Evolutionary conservation across 192 early-diverging fungal species (phyloP).

Genomic region (Glomus cerebriforme): DNA sequence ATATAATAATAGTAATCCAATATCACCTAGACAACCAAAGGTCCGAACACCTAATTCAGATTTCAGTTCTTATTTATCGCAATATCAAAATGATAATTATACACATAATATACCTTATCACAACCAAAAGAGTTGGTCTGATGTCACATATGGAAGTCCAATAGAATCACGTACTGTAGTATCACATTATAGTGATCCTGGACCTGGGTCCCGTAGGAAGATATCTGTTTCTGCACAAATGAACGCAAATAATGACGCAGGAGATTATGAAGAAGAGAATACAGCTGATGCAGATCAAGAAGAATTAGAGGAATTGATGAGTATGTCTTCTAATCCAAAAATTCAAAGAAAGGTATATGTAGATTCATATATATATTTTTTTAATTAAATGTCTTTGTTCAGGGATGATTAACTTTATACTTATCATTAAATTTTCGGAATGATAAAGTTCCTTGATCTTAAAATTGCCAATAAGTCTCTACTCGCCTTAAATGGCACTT

Average conservation of each 20-base stretch:
- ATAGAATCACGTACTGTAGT: neutral
- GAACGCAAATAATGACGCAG: neutral
- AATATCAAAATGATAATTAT: neutral
- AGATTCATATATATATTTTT: neutral
- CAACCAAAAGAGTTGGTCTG: conserved; percentile 13
- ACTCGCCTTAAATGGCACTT: neutral
- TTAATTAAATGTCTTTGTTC: neutral
- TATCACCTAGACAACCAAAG: neutral
- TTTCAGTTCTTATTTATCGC: neutral
- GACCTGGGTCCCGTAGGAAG: conserved; percentile 1
- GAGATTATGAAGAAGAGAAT: neutral
- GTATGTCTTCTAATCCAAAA: conserved; percentile 16
- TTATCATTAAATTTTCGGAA: neutral
- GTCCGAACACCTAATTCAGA: neutral
- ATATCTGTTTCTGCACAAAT: conserved; percentile 12
- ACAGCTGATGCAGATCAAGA: neutral
- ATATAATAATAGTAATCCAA: neutral
- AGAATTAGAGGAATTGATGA: neutral
- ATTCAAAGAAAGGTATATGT: conserved; percentile 13
- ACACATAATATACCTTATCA: neutral
- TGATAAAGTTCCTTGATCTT: conserved; percentile 25
- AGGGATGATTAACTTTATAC: neutral
- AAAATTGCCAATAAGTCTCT: conserved; percentile 27
- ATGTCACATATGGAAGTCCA: conserved; percentile 19
- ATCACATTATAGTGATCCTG: conserved; percentile 25